Percentiles rank a stretch among this genome's conserved stretches.
Evolutionary conservation across 352 stramenopile species (phyloP).

Genomic region (Pythium biforme): DNA sequence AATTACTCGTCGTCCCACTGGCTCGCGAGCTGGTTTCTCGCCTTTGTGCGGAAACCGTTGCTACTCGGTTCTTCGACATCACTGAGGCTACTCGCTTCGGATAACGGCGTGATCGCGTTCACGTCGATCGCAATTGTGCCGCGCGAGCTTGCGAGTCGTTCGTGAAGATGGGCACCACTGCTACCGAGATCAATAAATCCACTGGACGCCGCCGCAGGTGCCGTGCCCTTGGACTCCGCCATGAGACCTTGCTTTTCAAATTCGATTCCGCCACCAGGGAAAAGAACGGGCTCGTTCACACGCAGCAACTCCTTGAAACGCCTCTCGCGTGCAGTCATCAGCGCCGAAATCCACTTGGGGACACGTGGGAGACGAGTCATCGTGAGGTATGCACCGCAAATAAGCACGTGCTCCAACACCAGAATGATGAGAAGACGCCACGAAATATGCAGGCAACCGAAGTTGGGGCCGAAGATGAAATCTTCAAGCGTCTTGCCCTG

Average conservation of each 20-base stretch:
- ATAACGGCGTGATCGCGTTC: conserved; percentile 26
- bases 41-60: conserved; percentile 28
- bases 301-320: conserved; percentile 39
- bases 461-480: conserved; percentile 39
- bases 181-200: conserved; percentile 26
- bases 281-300: conserved; percentile 25
- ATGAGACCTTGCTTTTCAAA: conserved; percentile 16
- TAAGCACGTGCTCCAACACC: conserved; percentile 32
- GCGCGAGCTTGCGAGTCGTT: conserved; percentile 16
- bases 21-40: conserved; percentile 28
- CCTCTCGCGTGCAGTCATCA: conserved; percentile 35
- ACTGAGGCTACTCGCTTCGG: conserved; percentile 27
- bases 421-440: conserved; percentile 35
- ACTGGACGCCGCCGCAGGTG: neutral
- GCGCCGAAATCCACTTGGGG: conserved; percentile 26
- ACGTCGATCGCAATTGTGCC: conserved; percentile 27
- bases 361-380: conserved; percentile 31
- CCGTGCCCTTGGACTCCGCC: conserved; percentile 1
- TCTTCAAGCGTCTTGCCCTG: conserved; percentile 34
- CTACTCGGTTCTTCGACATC: conserved; percentile 33
- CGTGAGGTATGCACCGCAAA: conserved; percentile 33
- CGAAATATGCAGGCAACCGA: conserved; percentile 35
- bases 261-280: conserved; percentile 7
- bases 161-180: conserved; percentile 9
- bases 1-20: conserved; percentile 29